Evolutionary conservation across 176 grass and related monocot genomes (phyloP).

Genomic region (Eleusine coracana): DNA sequence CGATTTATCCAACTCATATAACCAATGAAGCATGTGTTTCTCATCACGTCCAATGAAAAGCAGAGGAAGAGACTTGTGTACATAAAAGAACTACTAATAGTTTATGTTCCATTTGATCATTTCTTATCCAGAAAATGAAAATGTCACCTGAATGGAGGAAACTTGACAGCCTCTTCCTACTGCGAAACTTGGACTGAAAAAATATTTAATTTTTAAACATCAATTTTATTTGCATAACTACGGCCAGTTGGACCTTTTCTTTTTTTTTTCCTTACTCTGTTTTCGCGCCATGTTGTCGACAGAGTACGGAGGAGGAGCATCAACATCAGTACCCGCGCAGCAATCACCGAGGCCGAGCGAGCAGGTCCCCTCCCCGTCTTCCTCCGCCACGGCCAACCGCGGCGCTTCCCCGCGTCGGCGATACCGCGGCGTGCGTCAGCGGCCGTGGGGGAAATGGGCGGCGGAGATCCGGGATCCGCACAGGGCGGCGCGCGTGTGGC

Average conservation of each 20-base stretch:
- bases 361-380: slow-evolving; percentile 25
- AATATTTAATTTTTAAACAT: neutral
- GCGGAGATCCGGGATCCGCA: slow-evolving; percentile 97
- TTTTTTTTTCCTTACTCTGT: too few relatives aligned
- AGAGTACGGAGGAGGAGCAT: neutral
- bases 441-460: slow-evolving; percentile 99
- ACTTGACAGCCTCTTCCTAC: too few relatives aligned
- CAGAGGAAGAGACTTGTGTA: neutral
- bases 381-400: neutral
- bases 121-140: neutral
- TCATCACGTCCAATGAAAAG: too few relatives aligned
- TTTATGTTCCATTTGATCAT: neutral
- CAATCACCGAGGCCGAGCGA: neutral
- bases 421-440: slow-evolving; percentile 86
- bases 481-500: slow-evolving; percentile 85
- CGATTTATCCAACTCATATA: neutral
- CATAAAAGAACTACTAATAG: too few relatives aligned
- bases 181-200: too few relatives aligned
- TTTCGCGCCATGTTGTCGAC: neutral
- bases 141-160: neutral
- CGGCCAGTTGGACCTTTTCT: too few relatives aligned
- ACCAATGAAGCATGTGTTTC: neutral
- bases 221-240: too few relatives aligned
- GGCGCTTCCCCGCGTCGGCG: slow-evolving; percentile 15
- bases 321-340: neutral